Base-by-base conservation (phyloP, 2,329 filamentous ascomycete species). In the Dothideomycetes sp. region DNA sequence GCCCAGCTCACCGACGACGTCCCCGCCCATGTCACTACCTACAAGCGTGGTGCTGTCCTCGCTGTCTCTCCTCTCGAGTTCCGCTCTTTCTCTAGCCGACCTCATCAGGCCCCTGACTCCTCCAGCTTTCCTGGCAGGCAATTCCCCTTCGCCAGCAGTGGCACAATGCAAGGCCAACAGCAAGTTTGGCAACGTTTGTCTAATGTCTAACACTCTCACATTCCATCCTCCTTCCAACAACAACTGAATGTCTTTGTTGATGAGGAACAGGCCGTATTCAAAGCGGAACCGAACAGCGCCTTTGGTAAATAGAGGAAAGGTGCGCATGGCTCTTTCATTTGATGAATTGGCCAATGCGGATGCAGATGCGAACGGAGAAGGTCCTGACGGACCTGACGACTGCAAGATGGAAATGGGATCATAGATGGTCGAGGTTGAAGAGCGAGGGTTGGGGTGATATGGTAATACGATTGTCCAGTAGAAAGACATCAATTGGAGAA, bases 191-290 rank as follows among this genome's bases (percentile, higher is more conserved):
- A 96, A 65, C 0, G 89, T 94, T 50, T 96, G 86, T 4, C 91
- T 75, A 14, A 95, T 86, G 53, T 98, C 91, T 46, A 95, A 73
- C 1, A 94, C 79, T 34, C 81, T 79, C 10, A 95, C 66, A 0
- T 81, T 81, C 48, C 87, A 79, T 1, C 66, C 63, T 44, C 69
- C 73, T 15, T 62, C 62, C 50, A 77, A 65, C 9, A 82, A 56
- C 35, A 79, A 68, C 50, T 96, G 88, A 41, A 98, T 88, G 54
- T 96, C 70, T 62, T 96, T 95, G 65, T 96, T 96, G 11, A 98
- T 72, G n/a, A 96, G 66, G 52, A 96, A 98, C 56, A 94, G 91
- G 9, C 72, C 91, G 58, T 96, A 98, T 52, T 96, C 89, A 59
- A 96, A 96, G 2, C 89, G 79, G 64, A 89, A 96, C 34, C 87